Evolutionary conservation across 1,139 yeast genomes (phyloP).

Genomic region (Debaryomyces nepalensis): DNA sequence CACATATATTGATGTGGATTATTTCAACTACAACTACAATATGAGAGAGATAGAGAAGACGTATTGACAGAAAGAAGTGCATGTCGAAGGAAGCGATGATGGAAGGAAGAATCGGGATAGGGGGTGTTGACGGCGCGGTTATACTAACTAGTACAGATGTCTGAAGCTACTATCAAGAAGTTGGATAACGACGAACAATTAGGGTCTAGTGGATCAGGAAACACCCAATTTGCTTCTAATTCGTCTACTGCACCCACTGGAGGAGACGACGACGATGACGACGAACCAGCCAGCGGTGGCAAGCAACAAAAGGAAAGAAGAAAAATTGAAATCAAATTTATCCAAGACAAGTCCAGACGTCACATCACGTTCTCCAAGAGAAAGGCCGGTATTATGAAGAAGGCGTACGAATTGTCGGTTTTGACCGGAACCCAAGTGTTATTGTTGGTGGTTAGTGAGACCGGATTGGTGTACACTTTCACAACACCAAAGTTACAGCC

Average conservation of each 20-base stretch:
- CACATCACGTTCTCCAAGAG: constrained; percentile 97
- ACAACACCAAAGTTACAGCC: constrained; percentile 98
- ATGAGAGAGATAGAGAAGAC: not conserved
- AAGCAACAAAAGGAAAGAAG: constrained; percentile 80
- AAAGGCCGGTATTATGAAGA: constrained; percentile 98
- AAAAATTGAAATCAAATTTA: constrained; percentile 95
- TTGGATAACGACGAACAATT: constrained; percentile 45
- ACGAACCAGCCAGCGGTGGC: constrained; percentile 60
- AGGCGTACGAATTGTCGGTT: constrained; percentile 94
- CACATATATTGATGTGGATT: constrained; percentile 19
- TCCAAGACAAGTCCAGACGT: constrained; percentile 95
- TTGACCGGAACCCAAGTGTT: constrained; percentile 96
- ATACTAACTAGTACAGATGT: constrained; percentile 30
- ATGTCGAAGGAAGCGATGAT: constrained; percentile 4
- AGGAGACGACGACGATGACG: constrained; percentile 68
- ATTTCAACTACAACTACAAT: not conserved
- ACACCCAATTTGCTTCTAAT: constrained; percentile 23
- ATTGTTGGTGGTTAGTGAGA: constrained; percentile 91
- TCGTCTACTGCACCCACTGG: constrained; percentile 29
- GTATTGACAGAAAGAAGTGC: not conserved
- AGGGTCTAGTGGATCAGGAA: constrained; percentile 27
- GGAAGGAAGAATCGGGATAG: not conserved
- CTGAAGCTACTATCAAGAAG: constrained; percentile 47
- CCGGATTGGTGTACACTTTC: constrained; percentile 97
- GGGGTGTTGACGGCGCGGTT: constrained; percentile 1